Evolutionary conservation across 805 yeast species (phyloP).

Genomic region (Ogataea zsoltii): DNA sequence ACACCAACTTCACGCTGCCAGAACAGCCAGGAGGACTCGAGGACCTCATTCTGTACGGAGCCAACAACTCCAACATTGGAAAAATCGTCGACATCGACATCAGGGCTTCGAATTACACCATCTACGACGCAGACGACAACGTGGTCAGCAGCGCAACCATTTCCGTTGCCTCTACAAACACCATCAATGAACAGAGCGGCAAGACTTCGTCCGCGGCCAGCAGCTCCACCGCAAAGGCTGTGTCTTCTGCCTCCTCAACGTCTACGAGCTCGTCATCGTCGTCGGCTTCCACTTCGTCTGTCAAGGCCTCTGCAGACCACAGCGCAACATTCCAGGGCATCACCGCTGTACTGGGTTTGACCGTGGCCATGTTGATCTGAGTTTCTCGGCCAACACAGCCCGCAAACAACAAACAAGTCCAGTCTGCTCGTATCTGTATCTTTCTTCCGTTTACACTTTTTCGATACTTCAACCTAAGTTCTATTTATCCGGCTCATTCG

Average conservation of each 20-base stretch:
- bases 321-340: conserved; percentile 24
- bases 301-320: conserved; percentile 29
- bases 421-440: background rate
- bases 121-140: conserved; percentile 38
- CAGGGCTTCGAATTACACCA: conserved; percentile 42
- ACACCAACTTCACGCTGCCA: conserved; percentile 50
- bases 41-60: conserved; percentile 49
- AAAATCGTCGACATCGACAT: conserved; percentile 40
- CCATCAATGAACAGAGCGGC: conserved; percentile 34
- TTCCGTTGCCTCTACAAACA: conserved; percentile 37
- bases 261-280: conserved; percentile 19
- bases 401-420: too few relatives aligned
- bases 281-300: conserved; percentile 20
- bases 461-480: background rate
- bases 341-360: conserved; percentile 34
- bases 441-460: conserved; percentile 7
- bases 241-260: conserved; percentile 20
- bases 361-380: conserved; percentile 43
- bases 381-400: too few relatives aligned
- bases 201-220: conserved; percentile 26
- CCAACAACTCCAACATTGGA: conserved; percentile 46
- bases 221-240: conserved; percentile 16
- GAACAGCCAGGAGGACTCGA: conserved; percentile 45
- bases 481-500: too few relatives aligned
- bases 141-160: conserved; percentile 38